phyloP scores from a whole-genome alignment of 305 asterid genomes.

The Plantago rigida region DNA sequence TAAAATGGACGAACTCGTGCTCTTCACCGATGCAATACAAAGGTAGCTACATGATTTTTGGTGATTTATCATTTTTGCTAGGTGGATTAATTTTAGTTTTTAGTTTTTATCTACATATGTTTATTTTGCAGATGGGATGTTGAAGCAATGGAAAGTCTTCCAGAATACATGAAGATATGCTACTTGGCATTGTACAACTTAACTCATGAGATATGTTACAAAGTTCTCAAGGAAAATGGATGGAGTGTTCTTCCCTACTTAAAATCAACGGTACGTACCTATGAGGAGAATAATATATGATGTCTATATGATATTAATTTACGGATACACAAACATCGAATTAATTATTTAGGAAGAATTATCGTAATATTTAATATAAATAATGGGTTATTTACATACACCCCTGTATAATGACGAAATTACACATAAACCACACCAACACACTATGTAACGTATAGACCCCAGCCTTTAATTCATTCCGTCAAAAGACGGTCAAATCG shows the following conservation, averaged over 20 bases:
- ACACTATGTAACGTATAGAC: no score
- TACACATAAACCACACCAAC: no score
- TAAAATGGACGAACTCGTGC: conserved; percentile 39
- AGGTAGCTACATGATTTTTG: conserved; percentile 23
- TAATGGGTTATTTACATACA: no score
- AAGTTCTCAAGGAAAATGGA: conserved; percentile 56
- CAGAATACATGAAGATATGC: conserved; percentile 65
- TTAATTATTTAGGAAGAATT: no score
- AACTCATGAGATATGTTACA: conserved; percentile 53
- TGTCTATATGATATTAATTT: no score
- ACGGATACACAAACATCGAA: no score
- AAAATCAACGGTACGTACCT: conserved; percentile 35
- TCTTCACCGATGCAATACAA: conserved; percentile 40
- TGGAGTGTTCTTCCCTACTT: conserved; percentile 48
- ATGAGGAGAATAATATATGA: no score
- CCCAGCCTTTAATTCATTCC: no score
- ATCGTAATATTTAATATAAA: no score
- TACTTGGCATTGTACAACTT: conserved; percentile 67
- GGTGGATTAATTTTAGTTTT: not conserved
- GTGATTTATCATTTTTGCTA: not conserved
- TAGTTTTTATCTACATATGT: not conserved
- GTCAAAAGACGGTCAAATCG: no score
- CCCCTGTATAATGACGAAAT: no score
- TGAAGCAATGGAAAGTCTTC: conserved; percentile 51
- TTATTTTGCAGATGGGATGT: conserved; percentile 52